Percentiles rank a stretch among this genome's conserved stretches.
phyloP scores from a whole-genome alignment of 1,284 basidiomycete genomes.

The Naganishia liquefaciens region DNA sequence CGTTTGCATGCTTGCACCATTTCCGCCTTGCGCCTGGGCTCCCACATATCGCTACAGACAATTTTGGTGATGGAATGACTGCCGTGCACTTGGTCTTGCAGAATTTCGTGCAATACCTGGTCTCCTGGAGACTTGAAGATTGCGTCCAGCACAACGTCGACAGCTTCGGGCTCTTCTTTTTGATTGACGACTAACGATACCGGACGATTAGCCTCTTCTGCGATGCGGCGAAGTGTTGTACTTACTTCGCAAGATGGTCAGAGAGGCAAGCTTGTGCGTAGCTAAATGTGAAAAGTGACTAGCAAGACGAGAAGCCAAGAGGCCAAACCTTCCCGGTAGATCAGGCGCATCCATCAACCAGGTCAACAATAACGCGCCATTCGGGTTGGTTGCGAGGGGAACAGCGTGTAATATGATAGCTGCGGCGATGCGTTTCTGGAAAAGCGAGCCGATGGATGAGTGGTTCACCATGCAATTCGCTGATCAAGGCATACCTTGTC shows the following conservation, averaged over 20 bases:
- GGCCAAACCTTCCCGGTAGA: slow-evolving; percentile 86
- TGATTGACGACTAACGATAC: slow-evolving; percentile 71
- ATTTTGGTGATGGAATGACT: slow-evolving; percentile 92
- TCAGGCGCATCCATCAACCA: slow-evolving; percentile 95
- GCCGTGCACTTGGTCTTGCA: slow-evolving; percentile 93
- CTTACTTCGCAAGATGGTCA: slow-evolving; percentile 78
- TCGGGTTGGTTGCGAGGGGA: slow-evolving; percentile 94
- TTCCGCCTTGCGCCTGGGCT: slow-evolving; percentile 65
- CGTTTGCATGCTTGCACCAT: slow-evolving; percentile 84
- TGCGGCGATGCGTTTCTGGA: slow-evolving; percentile 81
- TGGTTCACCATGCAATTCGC: neutral
- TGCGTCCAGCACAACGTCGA: slow-evolving; percentile 71
- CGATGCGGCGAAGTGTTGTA: neutral
- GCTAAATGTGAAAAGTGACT: slow-evolving; percentile 94
- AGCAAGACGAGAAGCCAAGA: slow-evolving; percentile 90
- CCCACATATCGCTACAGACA: slow-evolving; percentile 74
- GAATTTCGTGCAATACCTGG: slow-evolving; percentile 85
- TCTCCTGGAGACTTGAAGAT: slow-evolving; percentile 82
- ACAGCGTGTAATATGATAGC: slow-evolving; percentile 96
- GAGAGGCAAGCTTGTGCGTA: slow-evolving; percentile 94
- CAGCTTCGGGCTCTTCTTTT: slow-evolving; percentile 80
- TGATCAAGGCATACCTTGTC: slow-evolving; percentile 63
- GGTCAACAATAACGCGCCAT: slow-evolving; percentile 89
- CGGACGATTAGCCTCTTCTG: neutral
- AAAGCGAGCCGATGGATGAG: neutral